A percentile compares a stretch with the other conserved stretches of the same genome.
Evolutionary conservation across 2,329 filamentous ascomycete genomes (phyloP).

Genomic region (Parastagonospora nodorum): DNA sequence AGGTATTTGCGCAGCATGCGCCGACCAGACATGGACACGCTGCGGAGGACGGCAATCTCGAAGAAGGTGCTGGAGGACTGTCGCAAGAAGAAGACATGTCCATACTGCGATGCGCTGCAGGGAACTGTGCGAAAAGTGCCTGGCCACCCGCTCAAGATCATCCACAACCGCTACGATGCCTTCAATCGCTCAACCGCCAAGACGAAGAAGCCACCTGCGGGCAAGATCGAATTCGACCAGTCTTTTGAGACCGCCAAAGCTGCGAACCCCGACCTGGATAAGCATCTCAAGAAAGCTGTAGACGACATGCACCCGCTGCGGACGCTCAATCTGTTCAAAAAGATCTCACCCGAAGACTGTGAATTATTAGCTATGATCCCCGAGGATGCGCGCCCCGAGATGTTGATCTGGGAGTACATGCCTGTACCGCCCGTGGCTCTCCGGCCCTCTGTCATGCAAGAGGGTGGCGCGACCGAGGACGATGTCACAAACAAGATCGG

Average conservation of each 20-base stretch:
- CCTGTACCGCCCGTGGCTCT: constrained; percentile 94
- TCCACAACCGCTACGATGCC: constrained; percentile 87
- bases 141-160: constrained; percentile 81
- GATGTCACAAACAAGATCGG: constrained; percentile 96
- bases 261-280: constrained; percentile 81
- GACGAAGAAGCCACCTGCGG: constrained; percentile 80
- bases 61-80: constrained; percentile 91
- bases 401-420: constrained; percentile 97
- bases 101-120: constrained; percentile 80
- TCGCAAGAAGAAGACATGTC: constrained; percentile 82
- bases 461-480: constrained; percentile 91
- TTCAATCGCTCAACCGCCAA: constrained; percentile 88
- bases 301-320: constrained; percentile 91
- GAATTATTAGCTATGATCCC: constrained; percentile 90
- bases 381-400: constrained; percentile 85
- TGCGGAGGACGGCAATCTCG: constrained; percentile 79
- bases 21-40: constrained; percentile 81
- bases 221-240: constrained; percentile 82
- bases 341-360: constrained; percentile 82
- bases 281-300: constrained; percentile 87
- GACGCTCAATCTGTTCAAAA: constrained; percentile 89
- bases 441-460: constrained; percentile 89
- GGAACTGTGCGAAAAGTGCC: constrained; percentile 91
- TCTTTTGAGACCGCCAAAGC: constrained; percentile 82
- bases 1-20: constrained; percentile 80